Percentiles rank a stretch among this genome's conserved stretches.
Evolutionary conservation across 73 alveolate genomes (phyloP).

Genomic region (Paramecium sonneborni): DNA sequence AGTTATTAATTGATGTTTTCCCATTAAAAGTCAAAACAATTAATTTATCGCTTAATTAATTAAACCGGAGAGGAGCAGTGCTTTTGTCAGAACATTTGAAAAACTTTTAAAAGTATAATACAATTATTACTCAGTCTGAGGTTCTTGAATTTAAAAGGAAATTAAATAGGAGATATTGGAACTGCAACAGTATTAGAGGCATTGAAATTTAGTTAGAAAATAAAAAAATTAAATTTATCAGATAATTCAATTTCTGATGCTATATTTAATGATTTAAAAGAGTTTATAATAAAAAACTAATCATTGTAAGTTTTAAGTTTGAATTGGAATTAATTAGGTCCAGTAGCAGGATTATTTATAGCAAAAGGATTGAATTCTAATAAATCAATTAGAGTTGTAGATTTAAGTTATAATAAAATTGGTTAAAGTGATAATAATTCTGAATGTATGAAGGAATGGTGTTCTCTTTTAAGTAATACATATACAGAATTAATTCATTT

Average conservation of each 20-base stretch:
- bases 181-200: not conserved
- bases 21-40: not conserved
- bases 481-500: not conserved
- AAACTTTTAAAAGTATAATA: not conserved
- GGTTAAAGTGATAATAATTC: not conserved
- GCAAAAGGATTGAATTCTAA: not conserved
- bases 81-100: not conserved
- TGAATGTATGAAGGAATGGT: not conserved
- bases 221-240: constrained; percentile 26
- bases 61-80: constrained; percentile 4
- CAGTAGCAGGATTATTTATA: not conserved
- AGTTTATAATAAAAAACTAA: not conserved
- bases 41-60: not conserved
- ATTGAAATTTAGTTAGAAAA: not conserved
- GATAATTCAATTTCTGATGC: constrained; percentile 6
- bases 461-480: not conserved
- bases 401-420: constrained; percentile 27
- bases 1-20: not conserved
- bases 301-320: not conserved
- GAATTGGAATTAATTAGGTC: constrained; percentile 45
- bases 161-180: constrained; percentile 28
- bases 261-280: not conserved
- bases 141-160: not conserved
- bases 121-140: constrained; percentile 12
- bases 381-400: not conserved